A percentile compares a stretch with the other conserved stretches of the same genome.
Conservation (phyloP, 441 rosid genomes). For the Omphalea diandra region DNA sequence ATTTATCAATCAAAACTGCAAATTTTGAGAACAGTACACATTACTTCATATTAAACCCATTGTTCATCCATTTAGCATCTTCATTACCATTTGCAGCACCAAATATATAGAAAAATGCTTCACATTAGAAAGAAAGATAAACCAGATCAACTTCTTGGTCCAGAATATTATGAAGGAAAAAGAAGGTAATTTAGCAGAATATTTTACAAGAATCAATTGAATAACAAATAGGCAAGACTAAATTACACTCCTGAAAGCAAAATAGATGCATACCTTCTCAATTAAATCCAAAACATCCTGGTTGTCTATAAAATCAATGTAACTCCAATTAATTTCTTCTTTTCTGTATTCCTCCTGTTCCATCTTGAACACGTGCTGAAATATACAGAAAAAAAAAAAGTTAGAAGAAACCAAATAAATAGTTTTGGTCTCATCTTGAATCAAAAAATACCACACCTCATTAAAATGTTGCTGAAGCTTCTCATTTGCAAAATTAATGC, state of each 20-base stretch:
- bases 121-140: neutral
- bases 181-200: slow-evolving; percentile 16
- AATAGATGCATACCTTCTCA: slow-evolving; percentile 68
- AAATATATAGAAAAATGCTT: neutral
- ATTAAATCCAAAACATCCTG: slow-evolving; percentile 96
- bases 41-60: neutral
- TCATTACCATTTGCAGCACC: neutral
- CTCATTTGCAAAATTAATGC: slow-evolving; percentile 98
- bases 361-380: slow-evolving; percentile 99
- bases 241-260: slow-evolving; percentile 11
- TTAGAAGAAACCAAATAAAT: slow-evolving; percentile 22
- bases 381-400: slow-evolving; percentile 18
- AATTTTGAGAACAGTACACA: neutral
- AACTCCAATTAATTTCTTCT: slow-evolving; percentile 98
- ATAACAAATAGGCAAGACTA: slow-evolving; percentile 5
- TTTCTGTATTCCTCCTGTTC: slow-evolving; percentile 96
- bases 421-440: slow-evolving; percentile 14
- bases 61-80: neutral
- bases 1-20: neutral
- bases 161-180: slow-evolving; percentile 3
- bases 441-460: slow-evolving; percentile 51
- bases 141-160: neutral
- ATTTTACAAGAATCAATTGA: neutral
- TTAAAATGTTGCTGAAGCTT: slow-evolving; percentile 98
- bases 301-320: slow-evolving; percentile 93